Percentiles rank a stretch among this genome's conserved stretches.
Evolutionary conservation across 495 filamentous ascomycete genomes (phyloP).

Genomic region (Penicillium nucicola): DNA sequence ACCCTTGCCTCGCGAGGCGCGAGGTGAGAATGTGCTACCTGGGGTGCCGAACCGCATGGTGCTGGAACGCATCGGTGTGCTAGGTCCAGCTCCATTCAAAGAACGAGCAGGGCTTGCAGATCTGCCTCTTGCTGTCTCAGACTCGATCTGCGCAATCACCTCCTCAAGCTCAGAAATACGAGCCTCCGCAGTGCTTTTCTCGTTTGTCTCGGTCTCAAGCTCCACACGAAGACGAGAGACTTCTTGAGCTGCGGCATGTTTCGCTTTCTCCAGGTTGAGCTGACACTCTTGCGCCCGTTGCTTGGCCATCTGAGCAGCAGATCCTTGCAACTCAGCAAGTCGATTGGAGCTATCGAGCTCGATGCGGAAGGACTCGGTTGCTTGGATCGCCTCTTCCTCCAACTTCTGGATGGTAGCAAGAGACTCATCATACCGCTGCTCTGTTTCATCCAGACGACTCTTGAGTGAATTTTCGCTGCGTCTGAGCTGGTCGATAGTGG

Average conservation of each 20-base stretch:
- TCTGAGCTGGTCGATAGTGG: constrained; percentile 69
- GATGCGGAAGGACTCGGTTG: constrained; percentile 76
- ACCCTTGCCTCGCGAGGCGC: constrained; percentile 52
- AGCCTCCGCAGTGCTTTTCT: constrained; percentile 66
- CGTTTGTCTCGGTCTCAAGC: constrained; percentile 73
- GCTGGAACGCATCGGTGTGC: constrained; percentile 43
- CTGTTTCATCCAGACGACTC: constrained; percentile 75
- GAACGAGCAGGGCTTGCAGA: constrained; percentile 52
- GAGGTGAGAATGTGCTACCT: constrained; percentile 53
- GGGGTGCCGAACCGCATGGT: constrained; percentile 36
- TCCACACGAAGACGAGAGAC: constrained; percentile 75
- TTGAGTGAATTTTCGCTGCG: constrained; percentile 77
- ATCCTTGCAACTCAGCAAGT: constrained; percentile 79
- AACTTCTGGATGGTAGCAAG: constrained; percentile 77
- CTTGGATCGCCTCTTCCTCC: constrained; percentile 73
- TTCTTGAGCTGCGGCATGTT: constrained; percentile 77
- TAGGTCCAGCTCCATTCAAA: constrained; percentile 47
- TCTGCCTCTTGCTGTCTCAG: constrained; percentile 34
- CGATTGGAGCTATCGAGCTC: constrained; percentile 77
- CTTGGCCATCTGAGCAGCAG: constrained; percentile 76
- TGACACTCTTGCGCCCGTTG: constrained; percentile 81
- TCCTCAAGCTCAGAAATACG: constrained; percentile 73
- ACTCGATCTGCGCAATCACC: constrained; percentile 65
- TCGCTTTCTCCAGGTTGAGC: constrained; percentile 67
- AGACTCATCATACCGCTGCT: constrained; percentile 81